Conservation (phyloP, 768 basidiomycete species). For the Clitopilus hobsonii region DNA sequence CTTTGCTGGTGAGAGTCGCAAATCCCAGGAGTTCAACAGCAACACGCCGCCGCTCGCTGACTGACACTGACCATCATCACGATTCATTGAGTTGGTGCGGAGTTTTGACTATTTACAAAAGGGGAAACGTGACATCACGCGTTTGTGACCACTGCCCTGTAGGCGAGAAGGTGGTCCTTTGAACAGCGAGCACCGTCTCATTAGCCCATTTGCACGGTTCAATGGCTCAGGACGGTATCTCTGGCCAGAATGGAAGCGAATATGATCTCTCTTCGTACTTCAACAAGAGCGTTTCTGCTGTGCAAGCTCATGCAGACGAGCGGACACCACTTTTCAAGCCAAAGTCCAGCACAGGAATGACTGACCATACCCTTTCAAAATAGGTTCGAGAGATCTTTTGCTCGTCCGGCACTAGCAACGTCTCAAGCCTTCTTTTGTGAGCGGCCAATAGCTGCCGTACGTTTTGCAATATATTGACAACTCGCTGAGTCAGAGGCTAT, state of each 20-base stretch:
- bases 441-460: constrained; percentile 27
- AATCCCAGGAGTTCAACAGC: too few species aligned
- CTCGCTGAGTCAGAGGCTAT: not conserved
- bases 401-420: constrained; percentile 31
- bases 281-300: constrained; percentile 29
- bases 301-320: constrained; percentile 31
- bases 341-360: not conserved
- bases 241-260: constrained; percentile 8
- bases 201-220: too few species aligned
- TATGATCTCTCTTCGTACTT: constrained; percentile 28
- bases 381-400: constrained; percentile 42
- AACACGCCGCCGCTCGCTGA: too few species aligned
- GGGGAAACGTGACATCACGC: too few species aligned
- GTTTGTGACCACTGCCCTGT: too few species aligned
- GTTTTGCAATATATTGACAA: constrained; percentile 7
- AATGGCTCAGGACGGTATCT: too few species aligned
- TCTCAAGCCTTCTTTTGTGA: constrained; percentile 27
- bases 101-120: too few species aligned
- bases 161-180: too few species aligned
- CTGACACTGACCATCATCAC: too few species aligned
- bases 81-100: too few species aligned
- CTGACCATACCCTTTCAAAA: constrained; percentile 1
- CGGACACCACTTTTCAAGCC: not conserved
- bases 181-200: too few species aligned
- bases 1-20: too few species aligned